Evolutionary conservation across 2,329 filamentous ascomycete genomes (phyloP).

Genomic region (Aspergillus sp.): DNA sequence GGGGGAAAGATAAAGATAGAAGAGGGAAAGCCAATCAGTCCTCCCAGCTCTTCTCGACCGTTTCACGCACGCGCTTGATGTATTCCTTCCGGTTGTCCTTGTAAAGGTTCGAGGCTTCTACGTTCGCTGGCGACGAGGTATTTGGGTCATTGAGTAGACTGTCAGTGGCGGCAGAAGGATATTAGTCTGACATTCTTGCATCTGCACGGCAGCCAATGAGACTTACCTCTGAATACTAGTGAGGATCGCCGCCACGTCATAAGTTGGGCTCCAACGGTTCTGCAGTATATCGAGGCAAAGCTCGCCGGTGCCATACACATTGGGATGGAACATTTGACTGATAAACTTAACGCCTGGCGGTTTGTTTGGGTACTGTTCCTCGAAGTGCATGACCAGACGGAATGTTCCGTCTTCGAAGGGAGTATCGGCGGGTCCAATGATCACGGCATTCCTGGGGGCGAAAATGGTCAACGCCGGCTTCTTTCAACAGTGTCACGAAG

Average conservation of each 20-base stretch:
- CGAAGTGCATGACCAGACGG: conserved; percentile 96
- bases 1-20: neutral
- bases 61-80: conserved; percentile 89
- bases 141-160: conserved; percentile 97
- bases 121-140: conserved; percentile 96
- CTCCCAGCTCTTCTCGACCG: conserved; percentile 99
- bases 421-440: conserved; percentile 94
- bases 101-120: conserved; percentile 96
- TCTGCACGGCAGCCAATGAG: neutral
- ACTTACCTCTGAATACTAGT: conserved; percentile 93
- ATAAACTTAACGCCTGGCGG: conserved; percentile 98
- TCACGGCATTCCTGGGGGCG: conserved; percentile 83
- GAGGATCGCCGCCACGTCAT: conserved; percentile 94
- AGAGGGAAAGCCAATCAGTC: conserved; percentile 56
- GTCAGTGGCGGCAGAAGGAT: neutral
- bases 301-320: conserved; percentile 96
- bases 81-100: conserved; percentile 98
- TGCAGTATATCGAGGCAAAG: conserved; percentile 95
- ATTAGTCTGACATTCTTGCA: conserved; percentile 3
- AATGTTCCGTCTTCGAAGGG: conserved; percentile 99
- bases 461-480: neutral
- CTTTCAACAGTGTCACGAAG: neutral
- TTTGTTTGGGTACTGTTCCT: conserved; percentile 98
- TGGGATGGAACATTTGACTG: conserved; percentile 98
- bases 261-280: conserved; percentile 97